A percentile compares a stretch with the other conserved stretches of the same genome.
Conservation (phyloP, 441 rosid genomes). For the Gossypium lobatum region DNA sequence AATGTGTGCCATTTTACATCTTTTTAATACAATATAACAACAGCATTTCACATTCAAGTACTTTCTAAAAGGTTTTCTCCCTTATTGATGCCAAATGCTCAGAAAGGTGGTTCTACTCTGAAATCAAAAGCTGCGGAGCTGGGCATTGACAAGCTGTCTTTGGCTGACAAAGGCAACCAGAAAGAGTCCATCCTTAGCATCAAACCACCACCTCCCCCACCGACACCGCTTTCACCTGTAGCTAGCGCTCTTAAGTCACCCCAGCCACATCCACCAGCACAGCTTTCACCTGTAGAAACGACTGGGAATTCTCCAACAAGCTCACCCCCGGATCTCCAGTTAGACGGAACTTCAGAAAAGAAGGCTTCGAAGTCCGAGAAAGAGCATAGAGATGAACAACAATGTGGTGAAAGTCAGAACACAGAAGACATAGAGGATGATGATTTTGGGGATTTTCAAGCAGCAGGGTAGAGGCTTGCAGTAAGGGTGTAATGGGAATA, state of each 20-base stretch:
- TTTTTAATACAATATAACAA: background rate
- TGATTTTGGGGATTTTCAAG: slow-evolving; percentile 98
- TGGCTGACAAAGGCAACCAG: slow-evolving; percentile 53
- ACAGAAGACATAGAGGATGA: slow-evolving; percentile 52
- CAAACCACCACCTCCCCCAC: slow-evolving; percentile 85
- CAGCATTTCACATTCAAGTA: background rate
- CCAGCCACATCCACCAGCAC: slow-evolving; percentile 32
- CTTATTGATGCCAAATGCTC: slow-evolving; percentile 15
- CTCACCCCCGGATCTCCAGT: slow-evolving; percentile 27
- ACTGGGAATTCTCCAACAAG: slow-evolving; percentile 35
- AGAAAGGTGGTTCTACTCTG: slow-evolving; percentile 34
- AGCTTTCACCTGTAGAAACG: slow-evolving; percentile 38
- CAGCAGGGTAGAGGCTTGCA: slow-evolving; percentile 45
- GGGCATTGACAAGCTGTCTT: slow-evolving; percentile 40
- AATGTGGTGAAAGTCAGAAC: slow-evolving; percentile 22
- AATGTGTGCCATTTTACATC: slow-evolving; percentile 37
- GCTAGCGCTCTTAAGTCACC: slow-evolving; percentile 31
- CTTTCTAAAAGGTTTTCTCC: background rate
- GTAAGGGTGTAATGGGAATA: background rate
- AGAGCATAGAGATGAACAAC: slow-evolving; percentile 30
- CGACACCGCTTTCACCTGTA: slow-evolving; percentile 51
- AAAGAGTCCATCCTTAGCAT: slow-evolving; percentile 50
- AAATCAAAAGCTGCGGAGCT: slow-evolving; percentile 58
- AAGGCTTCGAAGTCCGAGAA: slow-evolving; percentile 16
- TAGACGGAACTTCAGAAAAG: slow-evolving; percentile 25